Evolutionary conservation across 805 yeast species (phyloP), one percentile per base, ranked within the genome.

Genomic region (Candida pseudofarinosa): DNA sequence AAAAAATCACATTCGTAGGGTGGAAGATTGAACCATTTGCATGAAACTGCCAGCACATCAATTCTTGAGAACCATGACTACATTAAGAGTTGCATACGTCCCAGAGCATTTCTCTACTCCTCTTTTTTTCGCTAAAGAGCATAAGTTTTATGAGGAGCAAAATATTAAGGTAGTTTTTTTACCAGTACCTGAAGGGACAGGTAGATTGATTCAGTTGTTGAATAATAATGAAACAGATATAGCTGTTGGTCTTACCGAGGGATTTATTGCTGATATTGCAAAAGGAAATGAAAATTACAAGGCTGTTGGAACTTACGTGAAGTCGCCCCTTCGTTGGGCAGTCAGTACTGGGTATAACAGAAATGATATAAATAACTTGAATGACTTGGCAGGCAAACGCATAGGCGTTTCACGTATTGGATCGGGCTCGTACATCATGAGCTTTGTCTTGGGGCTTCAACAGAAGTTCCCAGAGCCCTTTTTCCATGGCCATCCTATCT

Each of bases 21-120:
- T 23, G 10, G 6, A 6, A 23, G 10, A 23, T 7, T 23, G 10
- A 23, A 10, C 28, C 28, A 23, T 6, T 23, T 23, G 28, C 10
- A 23, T 23, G 28, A 23, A 10, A 7, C 28, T 23, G 28, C 28
- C 28, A 23, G 10, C 10, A 7, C 28, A 10, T 23, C 28, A 23
- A 7, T 23, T 23, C 28, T 7, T 23, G 6, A 23, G 10, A 23
- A 23, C 6, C 10, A 48, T 44, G 47, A 38, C 50, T 34, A 40
- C 37, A 3, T 50, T 81, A 23, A 78, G 61, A 55, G 85, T 89
- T 20, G 97, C 96, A 2, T 85, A 79, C 64, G 81, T 89, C 40
- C 97, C 97, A 2, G 97, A 89, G 62, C 97, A 90, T 59, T 90
- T 88, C 56, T 82, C 93, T 33, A 85, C 96, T 0, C 97, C 97